Evolutionary conservation across 805 yeast genomes (phyloP), one percentile per base, ranked within the genome.

Genomic region (Grigorovia jiainica): DNA sequence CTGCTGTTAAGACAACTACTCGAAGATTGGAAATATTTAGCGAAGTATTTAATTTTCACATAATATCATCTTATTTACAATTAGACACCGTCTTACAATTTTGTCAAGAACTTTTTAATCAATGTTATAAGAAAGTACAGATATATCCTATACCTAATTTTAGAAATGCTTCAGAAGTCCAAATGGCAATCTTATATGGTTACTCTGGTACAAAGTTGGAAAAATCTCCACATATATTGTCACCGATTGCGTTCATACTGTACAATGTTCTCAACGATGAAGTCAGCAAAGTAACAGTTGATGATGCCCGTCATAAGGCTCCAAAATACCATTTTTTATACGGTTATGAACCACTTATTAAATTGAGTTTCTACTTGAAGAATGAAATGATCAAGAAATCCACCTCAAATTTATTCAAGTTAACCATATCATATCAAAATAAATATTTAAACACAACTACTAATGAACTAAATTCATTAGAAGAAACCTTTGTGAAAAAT

Each of bases 341-440:
- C 17, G 43, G 41, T 6, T 56, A 58, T 18, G 66, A 61, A 34
- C 41, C 53, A 0, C 50, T 67, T 34, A 53, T 68, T 2, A 65
- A 57, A 44, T 43, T 63, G 3, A 54, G 54, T 13, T 67, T 61
- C 46, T 59, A 55, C 23, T 46, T 68, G 7, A 53, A 61, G 13
- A 37, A 57, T 10, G 71, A 67, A 44, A 54, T 60, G 49, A 58
- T 52, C 21, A 47, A 60, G 10, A 60, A 57, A 34, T 53, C 63
- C 4, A 55, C 57, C 10, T 19, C 40, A 3, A 65, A 66, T 39
- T 45, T 68, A 10, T 46, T 45, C 1, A 57, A 58, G 36, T 58
- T 68, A 16, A 40, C 63, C 1, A 48, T 53, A 9, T 45, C 52
- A n/a, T 66, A 63, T 41, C 43, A 55, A 8, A 49, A 46, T 7